Percentiles rank a stretch among this genome's conserved stretches.
phyloP scores from a whole-genome alignment of 2,329 filamentous ascomycete genomes.

The Pyricularia sp. region DNA sequence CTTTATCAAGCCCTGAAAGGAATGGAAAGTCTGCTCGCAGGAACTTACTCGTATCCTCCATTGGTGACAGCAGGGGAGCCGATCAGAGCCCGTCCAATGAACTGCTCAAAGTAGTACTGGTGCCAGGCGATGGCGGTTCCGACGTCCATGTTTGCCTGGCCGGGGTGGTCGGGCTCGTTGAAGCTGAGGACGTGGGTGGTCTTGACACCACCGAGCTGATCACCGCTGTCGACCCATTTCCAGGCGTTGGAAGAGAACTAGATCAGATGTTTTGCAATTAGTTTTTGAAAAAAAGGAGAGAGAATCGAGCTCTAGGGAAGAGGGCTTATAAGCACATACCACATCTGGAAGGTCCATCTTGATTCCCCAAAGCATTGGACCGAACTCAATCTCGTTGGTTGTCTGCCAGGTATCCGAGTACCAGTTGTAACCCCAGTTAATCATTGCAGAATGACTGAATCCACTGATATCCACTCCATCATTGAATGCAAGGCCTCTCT shows the following conservation, averaged over 20 bases:
- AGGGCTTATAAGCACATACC: neutral
- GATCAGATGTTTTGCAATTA: neutral
- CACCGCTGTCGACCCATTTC: constrained; percentile 8
- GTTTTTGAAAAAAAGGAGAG: neutral
- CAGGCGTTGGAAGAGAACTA: constrained; percentile 6
- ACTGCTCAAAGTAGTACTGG: constrained; percentile 29
- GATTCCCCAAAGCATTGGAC: constrained; percentile 14
- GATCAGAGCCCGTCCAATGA: constrained; percentile 27
- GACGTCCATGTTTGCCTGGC: constrained; percentile 15
- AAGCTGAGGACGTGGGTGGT: constrained; percentile 12
- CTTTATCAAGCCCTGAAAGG: neutral
- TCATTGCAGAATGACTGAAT: neutral
- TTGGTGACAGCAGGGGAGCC: constrained; percentile 36
- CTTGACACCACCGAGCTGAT: constrained; percentile 6
- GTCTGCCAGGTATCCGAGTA: constrained; percentile 11
- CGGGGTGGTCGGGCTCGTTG: constrained; percentile 13
- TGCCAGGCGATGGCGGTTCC: constrained; percentile 23
- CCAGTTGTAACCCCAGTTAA: constrained; percentile 17
- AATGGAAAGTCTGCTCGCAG: neutral
- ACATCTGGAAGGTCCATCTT: neutral
- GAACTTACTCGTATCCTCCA: constrained; percentile 27
- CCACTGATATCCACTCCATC: neutral
- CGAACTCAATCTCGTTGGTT: constrained; percentile 10
- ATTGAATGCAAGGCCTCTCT: neutral
- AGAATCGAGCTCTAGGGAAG: neutral